A percentile compares a stretch with the other conserved stretches of the same genome.
phyloP scores from a whole-genome alignment of 164 flowering plant species.

The Liquidambar formosana region DNA sequence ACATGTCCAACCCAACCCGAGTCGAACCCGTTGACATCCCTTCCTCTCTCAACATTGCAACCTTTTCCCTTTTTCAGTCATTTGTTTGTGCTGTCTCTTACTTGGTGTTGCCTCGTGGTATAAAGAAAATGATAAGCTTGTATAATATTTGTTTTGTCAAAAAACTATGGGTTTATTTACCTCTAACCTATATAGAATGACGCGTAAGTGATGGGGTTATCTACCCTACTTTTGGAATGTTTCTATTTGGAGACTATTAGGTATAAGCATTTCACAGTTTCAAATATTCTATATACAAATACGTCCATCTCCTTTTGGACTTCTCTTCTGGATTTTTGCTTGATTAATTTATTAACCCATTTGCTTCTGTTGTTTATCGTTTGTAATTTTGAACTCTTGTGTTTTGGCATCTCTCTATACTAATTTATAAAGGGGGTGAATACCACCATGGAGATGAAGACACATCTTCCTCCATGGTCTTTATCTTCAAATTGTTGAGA shows the following conservation, averaged over 20 bases:
- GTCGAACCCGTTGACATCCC: no score
- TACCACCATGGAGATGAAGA: no score
- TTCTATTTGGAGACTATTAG: conserved; percentile 7
- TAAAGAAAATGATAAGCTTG: not conserved
- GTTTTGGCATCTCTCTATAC: no score
- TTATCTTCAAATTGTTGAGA: no score
- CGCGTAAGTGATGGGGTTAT: not conserved
- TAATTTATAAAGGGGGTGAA: no score
- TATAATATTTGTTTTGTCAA: conserved; percentile 4
- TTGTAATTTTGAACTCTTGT: no score
- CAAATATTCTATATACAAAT: not conserved
- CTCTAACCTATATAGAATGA: not conserved
- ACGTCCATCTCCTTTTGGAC: not conserved
- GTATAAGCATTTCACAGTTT: not conserved
- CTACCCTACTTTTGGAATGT: conserved; percentile 9
- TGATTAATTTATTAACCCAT: no score
- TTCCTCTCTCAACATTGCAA: no score
- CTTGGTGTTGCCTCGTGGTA: not conserved
- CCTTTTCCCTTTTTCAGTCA: no score
- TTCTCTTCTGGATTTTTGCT: not conserved
- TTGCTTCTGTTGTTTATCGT: no score
- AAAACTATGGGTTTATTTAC: not conserved
- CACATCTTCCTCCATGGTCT: no score
- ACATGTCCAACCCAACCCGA: no score
- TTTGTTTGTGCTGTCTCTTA: not conserved